phyloP scores from a whole-genome alignment of 208 protist species.

The Blastocrithidia nonstop region DNA sequence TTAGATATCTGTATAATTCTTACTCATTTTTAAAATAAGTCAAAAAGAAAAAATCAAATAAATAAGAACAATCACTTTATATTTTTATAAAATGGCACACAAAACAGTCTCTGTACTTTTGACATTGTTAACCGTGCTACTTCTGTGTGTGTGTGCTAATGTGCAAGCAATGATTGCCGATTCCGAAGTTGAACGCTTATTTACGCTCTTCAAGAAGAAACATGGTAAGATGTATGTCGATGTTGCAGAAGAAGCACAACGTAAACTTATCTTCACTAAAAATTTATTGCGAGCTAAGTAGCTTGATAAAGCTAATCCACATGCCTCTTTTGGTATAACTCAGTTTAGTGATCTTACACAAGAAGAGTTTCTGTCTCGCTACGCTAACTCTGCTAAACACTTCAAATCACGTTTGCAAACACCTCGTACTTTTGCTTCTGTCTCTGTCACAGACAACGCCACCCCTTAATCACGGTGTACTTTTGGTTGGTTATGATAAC shows the following conservation, averaged over 20 bases:
- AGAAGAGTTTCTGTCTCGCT: constrained; percentile 25
- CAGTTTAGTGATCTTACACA: constrained; percentile 32
- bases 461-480: constrained; percentile 78
- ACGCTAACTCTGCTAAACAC: constrained; percentile 12
- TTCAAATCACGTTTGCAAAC: neutral
- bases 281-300: constrained; percentile 29
- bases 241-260: constrained; percentile 24
- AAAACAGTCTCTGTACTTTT: neutral
- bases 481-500: constrained; percentile 78
- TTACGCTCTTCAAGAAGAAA: constrained; percentile 48
- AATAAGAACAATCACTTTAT: neutral
- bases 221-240: constrained; percentile 49
- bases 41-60: too few relatives aligned
- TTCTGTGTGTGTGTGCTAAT: neutral
- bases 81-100: neutral
- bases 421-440: neutral
- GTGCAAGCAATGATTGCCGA: neutral
- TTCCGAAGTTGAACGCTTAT: constrained; percentile 6
- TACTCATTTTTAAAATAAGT: too few relatives aligned
- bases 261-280: constrained; percentile 30
- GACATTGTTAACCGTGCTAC: neutral
- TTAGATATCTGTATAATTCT: too few relatives aligned
- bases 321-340: constrained; percentile 30
- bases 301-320: constrained; percentile 28
- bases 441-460: neutral